Conservation (phyloP, 345 rosid species). For the Isatis tinctoria region DNA sequence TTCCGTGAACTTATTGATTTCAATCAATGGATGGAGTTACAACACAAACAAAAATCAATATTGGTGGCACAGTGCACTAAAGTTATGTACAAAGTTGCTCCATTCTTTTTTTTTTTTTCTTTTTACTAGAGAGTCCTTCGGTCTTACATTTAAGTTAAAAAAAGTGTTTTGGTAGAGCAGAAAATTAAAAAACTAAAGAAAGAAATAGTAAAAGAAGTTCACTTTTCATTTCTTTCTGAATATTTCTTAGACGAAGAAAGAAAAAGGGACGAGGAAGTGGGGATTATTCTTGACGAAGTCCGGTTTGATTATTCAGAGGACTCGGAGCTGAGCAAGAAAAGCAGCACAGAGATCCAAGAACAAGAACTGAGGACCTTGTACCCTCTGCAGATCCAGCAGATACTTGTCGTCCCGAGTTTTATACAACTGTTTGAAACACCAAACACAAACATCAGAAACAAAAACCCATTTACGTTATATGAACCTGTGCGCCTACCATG, state of each 20-base stretch:
- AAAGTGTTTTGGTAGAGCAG: neutral
- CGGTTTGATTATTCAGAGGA: constrained; percentile 38
- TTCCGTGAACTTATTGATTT: no score
- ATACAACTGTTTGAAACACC: constrained; percentile 52
- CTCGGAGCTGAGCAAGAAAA: constrained; percentile 72
- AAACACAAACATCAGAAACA: neutral
- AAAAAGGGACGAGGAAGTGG: neutral
- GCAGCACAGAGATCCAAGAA: constrained; percentile 88
- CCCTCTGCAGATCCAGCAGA: constrained; percentile 73
- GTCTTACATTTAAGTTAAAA: constrained; percentile 11
- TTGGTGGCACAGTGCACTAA: no score
- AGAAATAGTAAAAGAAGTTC: neutral
- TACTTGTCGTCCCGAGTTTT: constrained; percentile 79
- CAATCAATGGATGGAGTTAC: no score
- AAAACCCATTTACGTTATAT: no score
- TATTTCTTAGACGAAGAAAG: neutral
- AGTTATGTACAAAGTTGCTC: no score
- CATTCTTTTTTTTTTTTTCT: no score
- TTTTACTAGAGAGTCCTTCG: no score
- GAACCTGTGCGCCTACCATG: no score
- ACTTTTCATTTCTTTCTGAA: constrained; percentile 4
- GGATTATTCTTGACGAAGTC: constrained; percentile 17
- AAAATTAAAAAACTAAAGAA: neutral
- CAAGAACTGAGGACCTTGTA: constrained; percentile 69
- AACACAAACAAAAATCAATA: no score